These are phyloP conservation scores for Platanus orientalis DNA, from an alignment of 164 flowering plant species.

Conservation along the genomic window DNA sequence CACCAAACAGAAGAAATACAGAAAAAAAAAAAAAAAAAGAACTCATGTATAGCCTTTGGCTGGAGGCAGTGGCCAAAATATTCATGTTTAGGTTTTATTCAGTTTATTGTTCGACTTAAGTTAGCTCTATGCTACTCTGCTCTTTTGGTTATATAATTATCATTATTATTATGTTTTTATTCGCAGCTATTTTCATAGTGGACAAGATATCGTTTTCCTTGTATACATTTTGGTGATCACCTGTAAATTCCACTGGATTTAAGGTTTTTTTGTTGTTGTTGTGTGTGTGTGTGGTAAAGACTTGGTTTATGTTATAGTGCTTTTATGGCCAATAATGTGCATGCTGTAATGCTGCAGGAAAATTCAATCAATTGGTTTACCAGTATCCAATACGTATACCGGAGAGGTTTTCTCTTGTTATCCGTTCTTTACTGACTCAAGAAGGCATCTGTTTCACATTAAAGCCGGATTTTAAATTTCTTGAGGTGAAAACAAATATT, in stretches of 20 bases:
- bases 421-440: conserved; percentile 93
- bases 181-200: too few relatives aligned
- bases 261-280: too few relatives aligned
- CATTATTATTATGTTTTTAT: too few relatives aligned
- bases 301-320: neutral
- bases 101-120: too few relatives aligned
- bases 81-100: too few relatives aligned
- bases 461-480: conserved; percentile 91
- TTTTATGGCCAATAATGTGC: neutral
- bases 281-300: neutral
- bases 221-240: neutral
- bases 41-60: too few relatives aligned
- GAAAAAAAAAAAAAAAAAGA: too few relatives aligned
- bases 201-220: neutral
- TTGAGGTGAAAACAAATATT: conserved; percentile 60
- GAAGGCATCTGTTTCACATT: conserved; percentile 96
- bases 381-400: conserved; percentile 97
- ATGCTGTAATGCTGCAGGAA: conserved; percentile 48
- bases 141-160: too few relatives aligned
- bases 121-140: too few relatives aligned
- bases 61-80: too few relatives aligned
- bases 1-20: too few relatives aligned
- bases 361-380: conserved; percentile 92
- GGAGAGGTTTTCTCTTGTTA: conserved; percentile 97
- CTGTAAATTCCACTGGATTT: neutral